Conservation (phyloP, 371 early-diverging fungal genomes). For the Syncephalastrum monosporum region DNA sequence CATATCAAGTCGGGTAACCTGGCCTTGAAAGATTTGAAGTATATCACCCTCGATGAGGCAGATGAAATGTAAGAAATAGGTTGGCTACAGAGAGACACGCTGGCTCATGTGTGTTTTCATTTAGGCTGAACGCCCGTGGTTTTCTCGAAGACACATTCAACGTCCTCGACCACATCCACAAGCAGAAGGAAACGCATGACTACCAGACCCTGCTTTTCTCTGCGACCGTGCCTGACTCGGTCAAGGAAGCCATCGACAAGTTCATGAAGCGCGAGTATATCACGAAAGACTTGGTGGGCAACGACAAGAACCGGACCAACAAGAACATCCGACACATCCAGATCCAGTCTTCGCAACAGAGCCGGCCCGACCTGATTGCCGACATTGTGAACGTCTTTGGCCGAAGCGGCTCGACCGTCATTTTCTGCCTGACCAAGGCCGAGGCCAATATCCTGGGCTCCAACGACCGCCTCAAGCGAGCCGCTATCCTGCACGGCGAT, state of each 20-base stretch:
- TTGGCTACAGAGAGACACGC: conserved; percentile 12
- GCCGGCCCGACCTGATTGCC: conserved; percentile 75
- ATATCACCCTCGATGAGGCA: conserved; percentile 93
- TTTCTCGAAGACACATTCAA: conserved; percentile 94
- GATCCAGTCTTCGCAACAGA: conserved; percentile 79
- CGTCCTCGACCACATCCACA: conserved; percentile 71
- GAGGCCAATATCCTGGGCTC: conserved; percentile 88
- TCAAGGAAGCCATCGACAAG: conserved; percentile 74
- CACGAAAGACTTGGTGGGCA: conserved; percentile 79
- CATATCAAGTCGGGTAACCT: conserved; percentile 87
- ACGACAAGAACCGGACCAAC: conserved; percentile 74
- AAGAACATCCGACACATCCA: conserved; percentile 78
- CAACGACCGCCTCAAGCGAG: conserved; percentile 73
- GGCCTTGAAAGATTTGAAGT: conserved; percentile 67
- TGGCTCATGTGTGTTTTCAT: background rate
- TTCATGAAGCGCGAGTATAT: conserved; percentile 85
- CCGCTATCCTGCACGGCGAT: conserved; percentile 94
- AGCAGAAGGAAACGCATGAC: conserved; percentile 68
- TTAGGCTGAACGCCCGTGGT: conserved; percentile 84
- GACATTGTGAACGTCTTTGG: conserved; percentile 90
- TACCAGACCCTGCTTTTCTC: conserved; percentile 88
- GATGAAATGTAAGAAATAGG: conserved; percentile 71
- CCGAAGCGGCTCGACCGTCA: conserved; percentile 77
- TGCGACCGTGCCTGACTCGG: conserved; percentile 87
- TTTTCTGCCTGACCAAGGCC: conserved; percentile 91